Evolutionary conservation across 169 alveolate species (phyloP).

Genomic region (Hepatocystis sp.): DNA sequence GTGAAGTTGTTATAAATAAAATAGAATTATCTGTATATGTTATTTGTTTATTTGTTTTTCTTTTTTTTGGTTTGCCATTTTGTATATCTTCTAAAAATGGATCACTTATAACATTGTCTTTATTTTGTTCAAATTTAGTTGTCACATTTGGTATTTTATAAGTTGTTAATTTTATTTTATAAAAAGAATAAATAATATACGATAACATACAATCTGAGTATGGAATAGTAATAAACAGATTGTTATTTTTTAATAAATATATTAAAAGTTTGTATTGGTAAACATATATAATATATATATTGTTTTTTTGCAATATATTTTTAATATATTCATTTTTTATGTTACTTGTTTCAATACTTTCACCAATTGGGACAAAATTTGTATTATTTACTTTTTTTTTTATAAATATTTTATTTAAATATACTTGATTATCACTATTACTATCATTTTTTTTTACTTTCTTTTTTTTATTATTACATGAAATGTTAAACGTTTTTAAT

Average conservation of each 20-base stretch:
- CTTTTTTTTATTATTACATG: not conserved
- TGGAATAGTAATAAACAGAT: conserved; percentile 15
- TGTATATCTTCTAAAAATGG: not conserved
- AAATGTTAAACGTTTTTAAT: not conserved
- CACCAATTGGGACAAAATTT: not conserved
- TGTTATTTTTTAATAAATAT: conserved; percentile 37
- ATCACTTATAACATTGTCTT: not conserved
- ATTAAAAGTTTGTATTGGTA: conserved; percentile 62
- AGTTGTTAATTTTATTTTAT: conserved; percentile 14
- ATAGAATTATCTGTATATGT: conserved; percentile 16
- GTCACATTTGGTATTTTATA: no score
- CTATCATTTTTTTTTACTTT: not conserved
- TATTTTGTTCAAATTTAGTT: not conserved
- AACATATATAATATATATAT: conserved; percentile 22
- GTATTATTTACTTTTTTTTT: conserved; percentile 5
- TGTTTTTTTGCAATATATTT: conserved; percentile 12
- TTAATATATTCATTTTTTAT: conserved; percentile 29
- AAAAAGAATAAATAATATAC: conserved; percentile 48
- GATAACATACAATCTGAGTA: conserved; percentile 57
- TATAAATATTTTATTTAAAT: conserved; percentile 24
- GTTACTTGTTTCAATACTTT: conserved; percentile 18
- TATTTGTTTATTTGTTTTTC: not conserved
- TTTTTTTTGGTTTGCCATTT: not conserved
- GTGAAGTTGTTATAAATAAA: conserved; percentile 31
- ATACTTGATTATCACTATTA: conserved; percentile 11